These are phyloP conservation scores for Pseudohalonectria lignicola DNA, from an alignment of 2,329 filamentous ascomycete genomes.

Conservation along the genomic window DNA sequence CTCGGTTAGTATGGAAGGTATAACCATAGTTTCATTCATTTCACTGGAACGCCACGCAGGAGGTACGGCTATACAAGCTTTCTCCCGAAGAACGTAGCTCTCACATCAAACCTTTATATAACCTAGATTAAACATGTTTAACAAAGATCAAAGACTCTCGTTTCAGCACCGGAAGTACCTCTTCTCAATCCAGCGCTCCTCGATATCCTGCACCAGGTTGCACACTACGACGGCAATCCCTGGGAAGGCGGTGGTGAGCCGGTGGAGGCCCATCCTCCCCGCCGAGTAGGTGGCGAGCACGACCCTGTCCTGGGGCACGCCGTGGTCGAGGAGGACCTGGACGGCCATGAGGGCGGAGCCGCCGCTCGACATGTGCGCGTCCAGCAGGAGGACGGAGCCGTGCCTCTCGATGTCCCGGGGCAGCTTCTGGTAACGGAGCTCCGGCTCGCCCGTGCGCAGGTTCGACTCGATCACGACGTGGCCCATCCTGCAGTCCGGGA, in stretches of 20 bases:
- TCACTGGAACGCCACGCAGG: too few relatives aligned
- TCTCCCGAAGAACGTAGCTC: too few relatives aligned
- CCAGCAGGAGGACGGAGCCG: slow-evolving; percentile 63
- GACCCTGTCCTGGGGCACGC: slow-evolving; percentile 72
- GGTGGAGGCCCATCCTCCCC: slow-evolving; percentile 71
- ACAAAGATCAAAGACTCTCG: too few relatives aligned
- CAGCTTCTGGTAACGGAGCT: slow-evolving; percentile 80
- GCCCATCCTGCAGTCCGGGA: slow-evolving; percentile 85
- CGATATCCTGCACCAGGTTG: slow-evolving; percentile 67
- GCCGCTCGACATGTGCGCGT: slow-evolving; percentile 90
- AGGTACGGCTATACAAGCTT: too few relatives aligned
- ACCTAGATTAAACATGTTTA: too few relatives aligned
- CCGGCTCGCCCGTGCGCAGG: slow-evolving; percentile 74
- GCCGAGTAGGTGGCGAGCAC: slow-evolving; percentile 91
- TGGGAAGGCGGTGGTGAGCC: slow-evolving; percentile 81
- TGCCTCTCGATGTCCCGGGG: slow-evolving; percentile 63
- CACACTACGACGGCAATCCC: slow-evolving; percentile 79
- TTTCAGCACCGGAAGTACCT: slow-evolving; percentile 84
- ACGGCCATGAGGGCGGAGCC: slow-evolving; percentile 86
- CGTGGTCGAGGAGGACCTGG: slow-evolving; percentile 89
- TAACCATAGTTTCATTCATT: too few relatives aligned
- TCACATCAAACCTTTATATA: too few relatives aligned
- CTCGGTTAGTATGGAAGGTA: too few relatives aligned
- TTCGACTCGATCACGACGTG: slow-evolving; percentile 87
- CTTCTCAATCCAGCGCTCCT: slow-evolving; percentile 82